Base-by-base conservation (phyloP, 2,329 filamentous ascomycete species). In the Dothidotthia symphoricarpi region DNA sequence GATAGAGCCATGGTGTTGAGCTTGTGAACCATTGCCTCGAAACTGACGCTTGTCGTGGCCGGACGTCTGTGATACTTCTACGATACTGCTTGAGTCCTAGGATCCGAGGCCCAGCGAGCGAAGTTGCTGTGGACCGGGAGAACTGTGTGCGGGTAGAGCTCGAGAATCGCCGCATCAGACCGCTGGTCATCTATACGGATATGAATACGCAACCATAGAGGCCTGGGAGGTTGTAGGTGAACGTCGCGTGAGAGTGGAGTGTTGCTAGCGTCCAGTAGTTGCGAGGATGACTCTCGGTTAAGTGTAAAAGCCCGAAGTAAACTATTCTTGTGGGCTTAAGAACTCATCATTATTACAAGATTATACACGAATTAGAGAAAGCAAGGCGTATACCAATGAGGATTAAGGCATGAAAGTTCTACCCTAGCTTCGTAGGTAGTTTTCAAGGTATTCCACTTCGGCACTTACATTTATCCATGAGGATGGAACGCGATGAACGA, bases 81-180 rank as follows among this genome's bases (percentile, higher is more conserved):
- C 60, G 60, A 36, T 58, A 63, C 38, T 61, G 62, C 47, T 55
- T 61, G 24, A 64, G 48, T 25, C 55, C 55, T 16, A 64, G 51
- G 26, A 62, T 37, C 31, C 56, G 58, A 35, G 57, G 55, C 27
- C 49, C 43, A 11, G 57, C 44, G 41, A 59, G 54, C 30, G 50
- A 54, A 28, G 45, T 48, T 16, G 45, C 37, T 38, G 46, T 36
- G 25, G 31, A 46, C 37, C 47, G 42, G 31, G 51, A 43, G 30
- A 59, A 44, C 44, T 55, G 65, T 41, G 59, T 49, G 49, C 66
- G 64, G 59, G 60, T 63, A 52, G 63, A 69, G 54, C 66, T 68
- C 44, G 66, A 64, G 51, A 70, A 68, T 59, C 67, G 67, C 62
- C 70, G 70, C 70, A 72, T 72, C 61, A 68, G 66, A 63, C 68